Percentiles rank a stretch among this genome's conserved stretches.
Conservation (phyloP, 345 rosid genomes). For the Lumnitzera littorea region DNA sequence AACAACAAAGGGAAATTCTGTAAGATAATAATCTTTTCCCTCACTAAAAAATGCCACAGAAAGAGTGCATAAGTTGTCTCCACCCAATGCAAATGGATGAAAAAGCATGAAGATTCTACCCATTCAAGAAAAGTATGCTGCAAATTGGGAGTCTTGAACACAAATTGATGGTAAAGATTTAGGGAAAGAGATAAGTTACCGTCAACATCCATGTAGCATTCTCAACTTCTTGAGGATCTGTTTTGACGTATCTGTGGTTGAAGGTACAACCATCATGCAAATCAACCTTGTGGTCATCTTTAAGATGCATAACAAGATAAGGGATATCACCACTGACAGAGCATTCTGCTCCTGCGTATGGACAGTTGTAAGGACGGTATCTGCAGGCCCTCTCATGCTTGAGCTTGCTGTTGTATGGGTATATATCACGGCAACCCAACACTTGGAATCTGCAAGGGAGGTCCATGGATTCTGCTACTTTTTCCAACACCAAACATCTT, state of each 20-base stretch:
- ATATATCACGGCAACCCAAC: constrained; percentile 68
- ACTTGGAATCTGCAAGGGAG: constrained; percentile 71
- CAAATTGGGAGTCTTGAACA: not conserved
- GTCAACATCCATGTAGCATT: constrained; percentile 98
- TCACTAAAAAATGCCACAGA: too few species aligned
- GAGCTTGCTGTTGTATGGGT: constrained; percentile 73
- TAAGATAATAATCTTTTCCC: too few species aligned
- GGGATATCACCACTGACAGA: constrained; percentile 72
- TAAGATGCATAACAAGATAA: constrained; percentile 60
- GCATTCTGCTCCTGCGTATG: constrained; percentile 88
- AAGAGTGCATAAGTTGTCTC: too few species aligned
- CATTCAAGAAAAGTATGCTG: not conserved
- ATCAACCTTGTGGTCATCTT: constrained; percentile 86
- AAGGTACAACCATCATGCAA: constrained; percentile 84
- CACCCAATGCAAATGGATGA: too few species aligned
- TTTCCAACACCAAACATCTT: constrained; percentile 84
- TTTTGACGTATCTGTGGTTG: constrained; percentile 83
- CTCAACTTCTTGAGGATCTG: constrained; percentile 82
- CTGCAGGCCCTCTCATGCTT: constrained; percentile 74
- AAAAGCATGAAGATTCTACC: not conserved
- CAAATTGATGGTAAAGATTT: not conserved
- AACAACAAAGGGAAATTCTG: too few species aligned
- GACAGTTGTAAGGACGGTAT: constrained; percentile 70
- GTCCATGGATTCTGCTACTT: constrained; percentile 75
- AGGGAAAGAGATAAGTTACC: constrained; percentile 30